phyloP scores from a whole-genome alignment of 2,329 filamentous ascomycete species.

The Penicillium corylophilum region DNA sequence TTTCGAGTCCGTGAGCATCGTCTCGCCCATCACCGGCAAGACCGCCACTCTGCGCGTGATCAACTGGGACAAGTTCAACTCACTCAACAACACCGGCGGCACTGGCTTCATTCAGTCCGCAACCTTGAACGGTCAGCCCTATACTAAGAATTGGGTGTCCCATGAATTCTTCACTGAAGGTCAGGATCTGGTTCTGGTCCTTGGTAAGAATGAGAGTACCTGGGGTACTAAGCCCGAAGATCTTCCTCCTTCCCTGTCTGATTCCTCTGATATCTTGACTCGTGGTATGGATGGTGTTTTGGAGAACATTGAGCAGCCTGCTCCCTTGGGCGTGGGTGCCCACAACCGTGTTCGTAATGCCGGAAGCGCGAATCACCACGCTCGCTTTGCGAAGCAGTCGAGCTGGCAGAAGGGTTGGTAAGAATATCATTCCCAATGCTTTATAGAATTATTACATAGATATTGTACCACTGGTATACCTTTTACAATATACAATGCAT shows the following conservation, averaged over 20 bases:
- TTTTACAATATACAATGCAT: not conserved
- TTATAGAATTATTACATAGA: not conserved
- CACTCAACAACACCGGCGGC: conserved; percentile 53
- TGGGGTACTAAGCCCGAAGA: conserved; percentile 64
- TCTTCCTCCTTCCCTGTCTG: conserved; percentile 58
- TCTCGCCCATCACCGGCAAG: conserved; percentile 57
- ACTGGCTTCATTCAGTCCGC: conserved; percentile 67
- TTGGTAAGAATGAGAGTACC: conserved; percentile 60
- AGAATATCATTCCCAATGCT: not conserved
- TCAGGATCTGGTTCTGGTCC: conserved; percentile 60
- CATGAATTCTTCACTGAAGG: conserved; percentile 68
- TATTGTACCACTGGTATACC: not conserved
- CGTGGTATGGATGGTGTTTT: not conserved
- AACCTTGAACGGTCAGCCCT: conserved; percentile 60
- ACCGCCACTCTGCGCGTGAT: conserved; percentile 58
- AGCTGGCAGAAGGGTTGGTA: conserved; percentile 2
- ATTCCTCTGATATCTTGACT: not conserved
- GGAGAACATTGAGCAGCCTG: not conserved
- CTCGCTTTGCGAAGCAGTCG: not conserved
- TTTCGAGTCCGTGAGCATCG: conserved; percentile 61
- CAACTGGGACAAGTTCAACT: conserved; percentile 44
- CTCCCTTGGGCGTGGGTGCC: not conserved
- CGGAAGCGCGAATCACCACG: conserved; percentile 3
- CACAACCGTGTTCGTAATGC: not conserved
- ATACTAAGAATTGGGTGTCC: conserved; percentile 64